Conservation (phyloP, 2,329 filamentous ascomycete genomes). For the Tothia fuscella region DNA sequence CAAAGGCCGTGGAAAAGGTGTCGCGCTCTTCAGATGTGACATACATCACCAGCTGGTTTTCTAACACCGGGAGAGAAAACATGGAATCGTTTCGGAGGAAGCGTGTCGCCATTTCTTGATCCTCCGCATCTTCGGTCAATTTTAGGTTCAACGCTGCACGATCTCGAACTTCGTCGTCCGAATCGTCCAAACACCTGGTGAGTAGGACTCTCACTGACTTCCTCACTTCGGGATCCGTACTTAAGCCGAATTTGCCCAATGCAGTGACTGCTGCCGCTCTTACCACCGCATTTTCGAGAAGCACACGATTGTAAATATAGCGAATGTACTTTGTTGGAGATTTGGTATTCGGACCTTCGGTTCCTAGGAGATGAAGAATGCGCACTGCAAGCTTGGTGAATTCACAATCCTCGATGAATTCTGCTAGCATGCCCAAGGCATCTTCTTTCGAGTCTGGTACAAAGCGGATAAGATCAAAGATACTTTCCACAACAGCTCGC, state of each 20-base stretch:
- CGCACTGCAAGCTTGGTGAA: slow-evolving; percentile 96
- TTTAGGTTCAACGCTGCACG: slow-evolving; percentile 85
- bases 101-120: slow-evolving; percentile 70
- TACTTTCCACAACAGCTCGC: slow-evolving; percentile 92
- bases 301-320: slow-evolving; percentile 98
- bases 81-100: slow-evolving; percentile 97
- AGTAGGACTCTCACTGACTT: slow-evolving; percentile 86
- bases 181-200: slow-evolving; percentile 87
- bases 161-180: slow-evolving; percentile 94
- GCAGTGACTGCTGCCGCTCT: slow-evolving; percentile 91
- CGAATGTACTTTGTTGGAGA: slow-evolving; percentile 98
- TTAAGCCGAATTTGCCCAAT: slow-evolving; percentile 91
- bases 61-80: slow-evolving; percentile 69
- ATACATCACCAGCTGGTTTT: slow-evolving; percentile 91
- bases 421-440: slow-evolving; percentile 83
- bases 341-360: slow-evolving; percentile 88
- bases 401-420: slow-evolving; percentile 99
- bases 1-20: slow-evolving; percentile 76
- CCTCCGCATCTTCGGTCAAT: slow-evolving; percentile 85
- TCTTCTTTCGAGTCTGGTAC: slow-evolving; percentile 76
- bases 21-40: slow-evolving; percentile 85
- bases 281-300: slow-evolving; percentile 92
- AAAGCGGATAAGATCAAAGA: slow-evolving; percentile 99
- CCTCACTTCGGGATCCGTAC: slow-evolving; percentile 92
- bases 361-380: slow-evolving; percentile 83